Conservation (phyloP, 2,329 filamentous ascomycete genomes). For the Alternaria brassicae region DNA sequence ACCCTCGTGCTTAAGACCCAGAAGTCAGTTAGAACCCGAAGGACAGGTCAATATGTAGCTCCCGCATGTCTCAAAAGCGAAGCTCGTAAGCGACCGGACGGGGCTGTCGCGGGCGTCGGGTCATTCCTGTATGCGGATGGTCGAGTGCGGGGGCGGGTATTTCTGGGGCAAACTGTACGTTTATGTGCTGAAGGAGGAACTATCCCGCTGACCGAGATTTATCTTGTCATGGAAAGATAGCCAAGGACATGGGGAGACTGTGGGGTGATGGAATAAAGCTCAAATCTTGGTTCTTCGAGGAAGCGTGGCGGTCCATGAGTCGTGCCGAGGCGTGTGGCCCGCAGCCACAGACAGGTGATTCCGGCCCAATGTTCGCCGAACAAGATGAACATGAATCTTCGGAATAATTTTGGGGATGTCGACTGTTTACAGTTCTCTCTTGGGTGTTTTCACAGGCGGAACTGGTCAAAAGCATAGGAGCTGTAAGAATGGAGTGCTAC, state of each 20-base stretch:
- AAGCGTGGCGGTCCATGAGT: not conserved
- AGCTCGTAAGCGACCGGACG: conserved; percentile 19
- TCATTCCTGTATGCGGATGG: conserved; percentile 28
- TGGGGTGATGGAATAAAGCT: conserved; percentile 2
- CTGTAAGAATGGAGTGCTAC: not conserved
- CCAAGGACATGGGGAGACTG: not conserved
- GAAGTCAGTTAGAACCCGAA: conserved; percentile 13
- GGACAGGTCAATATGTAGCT: conserved; percentile 35
- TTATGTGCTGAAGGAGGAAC: conserved; percentile 9
- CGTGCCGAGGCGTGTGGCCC: not conserved
- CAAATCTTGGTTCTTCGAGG: not conserved
- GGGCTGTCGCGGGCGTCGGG: conserved; percentile 34
- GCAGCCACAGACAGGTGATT: not conserved
- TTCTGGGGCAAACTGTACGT: conserved; percentile 25
- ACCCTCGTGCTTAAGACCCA: conserved; percentile 9
- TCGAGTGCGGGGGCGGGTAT: conserved; percentile 31
- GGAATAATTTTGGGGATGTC: not conserved
- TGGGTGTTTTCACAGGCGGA: too few relatives aligned
- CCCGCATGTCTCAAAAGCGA: conserved; percentile 19
- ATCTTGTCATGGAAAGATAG: not conserved
- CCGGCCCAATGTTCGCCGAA: conserved; percentile 1
- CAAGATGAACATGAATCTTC: not conserved
- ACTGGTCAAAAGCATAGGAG: not conserved
- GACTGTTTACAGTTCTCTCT: rapidly evolving
- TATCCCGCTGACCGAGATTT: conserved; percentile 14